Percentiles rank a stretch among this genome's conserved stretches.
These are phyloP conservation scores for Neurospora terricola DNA, from an alignment of 495 filamentous ascomycete genomes.

Conservation along the genomic window DNA sequence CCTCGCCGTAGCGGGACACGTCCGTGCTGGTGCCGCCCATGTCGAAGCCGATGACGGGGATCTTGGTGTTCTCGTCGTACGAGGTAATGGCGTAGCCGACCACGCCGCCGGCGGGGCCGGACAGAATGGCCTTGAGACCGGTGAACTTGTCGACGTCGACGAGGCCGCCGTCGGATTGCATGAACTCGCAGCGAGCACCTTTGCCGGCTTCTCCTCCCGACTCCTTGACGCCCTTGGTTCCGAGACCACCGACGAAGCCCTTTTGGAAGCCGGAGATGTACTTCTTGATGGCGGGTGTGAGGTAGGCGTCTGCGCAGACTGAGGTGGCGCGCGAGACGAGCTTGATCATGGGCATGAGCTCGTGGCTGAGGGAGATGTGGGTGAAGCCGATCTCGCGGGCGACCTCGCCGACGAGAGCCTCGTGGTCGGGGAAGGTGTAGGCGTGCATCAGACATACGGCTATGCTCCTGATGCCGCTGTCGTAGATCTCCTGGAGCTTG, in stretches of 20 bases:
- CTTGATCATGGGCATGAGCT: conserved; percentile 94
- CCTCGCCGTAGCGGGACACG: conserved; percentile 80
- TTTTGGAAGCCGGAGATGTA: conserved; percentile 85
- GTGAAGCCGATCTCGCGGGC: conserved; percentile 64
- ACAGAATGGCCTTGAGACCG: conserved; percentile 65
- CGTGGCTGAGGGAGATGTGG: conserved; percentile 63
- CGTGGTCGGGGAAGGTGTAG: conserved; percentile 72
- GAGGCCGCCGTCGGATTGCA: conserved; percentile 76
- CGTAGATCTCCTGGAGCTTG: conserved; percentile 49
- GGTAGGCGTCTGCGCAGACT: conserved; percentile 89
- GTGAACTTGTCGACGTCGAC: conserved; percentile 70
- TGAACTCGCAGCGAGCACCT: conserved; percentile 68
- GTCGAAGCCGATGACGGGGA: conserved; percentile 91
- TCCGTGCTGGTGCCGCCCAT: conserved; percentile 94
- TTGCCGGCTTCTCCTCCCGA: conserved; percentile 33
- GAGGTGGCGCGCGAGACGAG: conserved; percentile 80
- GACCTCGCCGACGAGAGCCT: conserved; percentile 55
- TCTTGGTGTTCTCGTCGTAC: conserved; percentile 77
- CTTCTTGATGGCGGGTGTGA: conserved; percentile 91
- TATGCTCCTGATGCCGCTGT: conserved; percentile 55
- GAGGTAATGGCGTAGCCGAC: conserved; percentile 93
- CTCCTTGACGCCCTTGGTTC: conserved; percentile 53
- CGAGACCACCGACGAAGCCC: conserved; percentile 63
- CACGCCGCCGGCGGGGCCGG: conserved; percentile 72
- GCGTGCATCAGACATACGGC: conserved; percentile 75